Conservation (phyloP, 2,329 filamentous ascomycete species). For the Hirsutella minnesotensis region DNA sequence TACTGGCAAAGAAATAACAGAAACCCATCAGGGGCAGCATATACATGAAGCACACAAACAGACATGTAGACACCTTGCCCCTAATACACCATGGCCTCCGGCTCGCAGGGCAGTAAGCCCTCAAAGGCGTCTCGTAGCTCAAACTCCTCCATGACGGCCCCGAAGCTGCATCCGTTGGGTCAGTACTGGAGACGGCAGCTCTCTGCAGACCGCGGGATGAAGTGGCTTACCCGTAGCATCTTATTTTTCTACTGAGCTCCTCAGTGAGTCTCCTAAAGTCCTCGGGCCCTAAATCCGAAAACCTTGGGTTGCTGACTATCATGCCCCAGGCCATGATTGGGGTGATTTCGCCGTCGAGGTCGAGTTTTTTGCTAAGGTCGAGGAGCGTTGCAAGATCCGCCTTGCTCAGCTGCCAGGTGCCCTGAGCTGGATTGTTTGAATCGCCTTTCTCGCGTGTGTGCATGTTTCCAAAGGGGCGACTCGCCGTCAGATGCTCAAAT, state of each 20-base stretch:
- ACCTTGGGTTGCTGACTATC: slow-evolving; percentile 59
- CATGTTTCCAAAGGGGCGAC: slow-evolving; percentile 40
- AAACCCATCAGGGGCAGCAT: too few relatives aligned
- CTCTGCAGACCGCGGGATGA: too few relatives aligned
- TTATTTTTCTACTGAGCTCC: slow-evolving; percentile 66
- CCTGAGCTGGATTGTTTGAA: slow-evolving; percentile 35
- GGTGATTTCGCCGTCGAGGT: slow-evolving; percentile 82
- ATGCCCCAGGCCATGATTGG: slow-evolving; percentile 92
- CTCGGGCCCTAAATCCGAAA: slow-evolving; percentile 49
- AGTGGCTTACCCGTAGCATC: slow-evolving; percentile 91
- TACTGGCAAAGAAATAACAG: too few relatives aligned
- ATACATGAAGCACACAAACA: too few relatives aligned
- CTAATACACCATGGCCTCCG: slow-evolving; percentile 4
- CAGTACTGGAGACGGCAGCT: slow-evolving; percentile 1
- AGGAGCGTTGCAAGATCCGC: slow-evolving; percentile 70
- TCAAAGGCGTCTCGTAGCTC: slow-evolving; percentile 70
- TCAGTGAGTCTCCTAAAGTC: slow-evolving; percentile 64
- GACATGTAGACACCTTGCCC: too few relatives aligned
- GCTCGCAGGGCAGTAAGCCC: slow-evolving; percentile 31
- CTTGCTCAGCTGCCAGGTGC: slow-evolving; percentile 70
- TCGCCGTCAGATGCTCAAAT: slow-evolving; percentile 34
- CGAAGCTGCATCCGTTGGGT: slow-evolving; percentile 32
- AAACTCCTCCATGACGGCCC: slow-evolving; percentile 53
- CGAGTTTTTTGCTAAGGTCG: slow-evolving; percentile 70
- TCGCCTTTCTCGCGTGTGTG: slow-evolving; percentile 21